Evolutionary conservation across 495 filamentous ascomycete species (phyloP), one percentile per base, ranked within the genome.

Genomic region (Neurospora sp.): DNA sequence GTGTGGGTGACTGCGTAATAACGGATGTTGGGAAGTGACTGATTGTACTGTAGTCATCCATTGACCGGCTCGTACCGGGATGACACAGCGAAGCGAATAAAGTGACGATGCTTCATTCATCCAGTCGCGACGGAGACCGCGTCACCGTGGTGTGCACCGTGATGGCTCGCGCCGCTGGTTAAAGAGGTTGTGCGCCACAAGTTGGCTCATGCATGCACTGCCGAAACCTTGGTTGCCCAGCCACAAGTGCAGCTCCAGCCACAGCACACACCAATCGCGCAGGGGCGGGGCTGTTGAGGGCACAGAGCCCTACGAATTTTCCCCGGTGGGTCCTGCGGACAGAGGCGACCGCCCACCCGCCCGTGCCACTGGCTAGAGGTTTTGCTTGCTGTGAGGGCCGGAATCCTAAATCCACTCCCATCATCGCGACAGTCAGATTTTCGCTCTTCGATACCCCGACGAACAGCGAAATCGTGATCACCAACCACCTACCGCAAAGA

Each of bases 401-500:
- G 70, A 73, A 73, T 75, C 73, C 76, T 74, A 79, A 79, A 75
- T 74, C 78, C 74, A 75, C 72, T 72, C 59, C 73, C 74, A 71
- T 73, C 74, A 76, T 78, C 80, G 78, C 81, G 77, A 79, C 79
- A 73, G 75, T 65, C 68, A 73, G 74, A 75, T 74, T 77, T 81
- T 82, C 78, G 78, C 79, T 76, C 75, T 80, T 83, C 78, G 79
- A 82, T 80, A 80, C 75, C 74, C 77, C 74, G 73, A 75, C 75
- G 79, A 79, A 77, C 73, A 79, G 80, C 80, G 78, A 80, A 76
- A 75, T 75, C 78, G 75, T 78, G 77, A 81, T 80, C 80, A 78
- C 71, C 71, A 70, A 73, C 69, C 73, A 65, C 53, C 68, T 78
- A 80, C 85, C 87, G 88, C 86, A 89, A 94, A 86, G 87, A 97